These are phyloP conservation scores for Camellia sinensis DNA, from an alignment of 148 eudicot species.

Conservation along the genomic window DNA sequence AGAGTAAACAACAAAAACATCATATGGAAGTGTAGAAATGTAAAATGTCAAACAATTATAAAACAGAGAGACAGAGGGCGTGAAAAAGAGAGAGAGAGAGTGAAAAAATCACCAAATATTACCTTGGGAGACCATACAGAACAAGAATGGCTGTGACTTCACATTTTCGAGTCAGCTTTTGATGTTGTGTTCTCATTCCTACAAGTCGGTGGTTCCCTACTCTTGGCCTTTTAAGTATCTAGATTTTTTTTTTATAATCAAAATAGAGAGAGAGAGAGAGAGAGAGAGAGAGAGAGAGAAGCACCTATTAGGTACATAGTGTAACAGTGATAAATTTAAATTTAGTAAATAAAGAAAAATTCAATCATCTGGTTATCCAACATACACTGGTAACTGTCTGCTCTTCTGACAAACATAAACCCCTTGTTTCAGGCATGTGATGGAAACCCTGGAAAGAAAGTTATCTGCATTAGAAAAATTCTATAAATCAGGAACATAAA, in stretches of 20 bases:
- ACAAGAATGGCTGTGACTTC: slow-evolving; percentile 99
- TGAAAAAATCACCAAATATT: slow-evolving; percentile 15
- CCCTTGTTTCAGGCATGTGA: slow-evolving; percentile 98
- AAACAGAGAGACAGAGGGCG: no score
- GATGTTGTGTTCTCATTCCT: slow-evolving; percentile 90
- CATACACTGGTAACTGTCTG: slow-evolving; percentile 92
- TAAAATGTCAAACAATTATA: no score
- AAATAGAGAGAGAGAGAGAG: slow-evolving; percentile 6
- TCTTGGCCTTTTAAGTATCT: slow-evolving; percentile 79
- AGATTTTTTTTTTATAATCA: slow-evolving; percentile 18
- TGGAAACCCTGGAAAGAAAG: slow-evolving; percentile 64
- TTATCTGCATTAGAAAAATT: slow-evolving; percentile 6
- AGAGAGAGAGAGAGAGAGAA: slow-evolving; percentile 5
- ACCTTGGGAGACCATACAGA: slow-evolving; percentile 96
- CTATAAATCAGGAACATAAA: slow-evolving; percentile 9
- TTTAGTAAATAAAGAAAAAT: not conserved
- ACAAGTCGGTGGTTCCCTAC: slow-evolving; percentile 74
- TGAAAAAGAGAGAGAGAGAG: not conserved
- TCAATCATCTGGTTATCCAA: not conserved
- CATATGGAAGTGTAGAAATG: not conserved
- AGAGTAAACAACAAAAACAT: not conserved
- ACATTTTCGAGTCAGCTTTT: slow-evolving; percentile 76
- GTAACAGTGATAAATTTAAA: not conserved
- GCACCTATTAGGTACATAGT: not conserved
- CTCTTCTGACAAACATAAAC: slow-evolving; percentile 97